Percentiles rank a stretch among this genome's conserved stretches.
Conservation (phyloP, 441 rosid genomes). For the Biscutella laevigata region DNA sequence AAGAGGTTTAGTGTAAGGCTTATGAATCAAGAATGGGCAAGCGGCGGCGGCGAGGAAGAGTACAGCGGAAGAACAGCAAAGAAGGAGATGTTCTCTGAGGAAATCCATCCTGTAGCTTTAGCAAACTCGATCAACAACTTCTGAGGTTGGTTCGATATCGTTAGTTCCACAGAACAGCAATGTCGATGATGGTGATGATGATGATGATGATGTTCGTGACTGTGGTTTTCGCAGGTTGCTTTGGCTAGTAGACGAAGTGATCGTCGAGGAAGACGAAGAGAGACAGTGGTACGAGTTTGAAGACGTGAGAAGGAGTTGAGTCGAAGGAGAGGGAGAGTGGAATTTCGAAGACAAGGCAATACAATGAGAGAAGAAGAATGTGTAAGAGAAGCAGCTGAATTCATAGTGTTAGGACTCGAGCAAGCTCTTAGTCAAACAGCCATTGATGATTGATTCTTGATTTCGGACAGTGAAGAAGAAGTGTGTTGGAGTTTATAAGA, state of each 20-base stretch:
- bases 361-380: conserved; percentile 2
- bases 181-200: not conserved
- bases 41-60: not conserved
- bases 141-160: not conserved
- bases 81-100: conserved; percentile 8
- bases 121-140: not conserved
- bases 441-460: conserved; percentile 9
- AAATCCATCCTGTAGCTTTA: not conserved
- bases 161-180: not conserved
- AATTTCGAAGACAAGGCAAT: not conserved
- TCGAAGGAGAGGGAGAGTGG: conserved; percentile 6
- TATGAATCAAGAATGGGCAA: not conserved
- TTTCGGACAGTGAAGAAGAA: not conserved
- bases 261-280: not conserved
- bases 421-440: not conserved
- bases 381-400: not conserved
- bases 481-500: not conserved
- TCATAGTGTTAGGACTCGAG: not conserved
- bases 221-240: not conserved
- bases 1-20: not conserved
- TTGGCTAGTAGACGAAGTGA: not conserved
- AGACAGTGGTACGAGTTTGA: not conserved
- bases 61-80: conserved; percentile 6
- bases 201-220: not conserved
- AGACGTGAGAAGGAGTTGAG: not conserved